Evolutionary conservation across 345 rosid genomes (phyloP).

Genomic region (Hirschfeldia incana): DNA sequence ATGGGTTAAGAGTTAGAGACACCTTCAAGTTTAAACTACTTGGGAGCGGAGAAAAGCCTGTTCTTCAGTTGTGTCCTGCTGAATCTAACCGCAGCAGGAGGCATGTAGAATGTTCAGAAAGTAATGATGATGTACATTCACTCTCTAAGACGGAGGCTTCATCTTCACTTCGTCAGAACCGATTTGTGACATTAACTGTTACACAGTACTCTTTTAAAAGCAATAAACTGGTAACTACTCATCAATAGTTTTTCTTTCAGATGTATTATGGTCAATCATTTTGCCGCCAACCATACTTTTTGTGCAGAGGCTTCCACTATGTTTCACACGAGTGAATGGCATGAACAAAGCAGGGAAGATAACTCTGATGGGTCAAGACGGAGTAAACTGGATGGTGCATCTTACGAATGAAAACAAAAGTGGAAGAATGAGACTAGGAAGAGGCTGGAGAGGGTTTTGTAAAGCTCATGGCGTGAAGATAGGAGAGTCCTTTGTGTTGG

Average conservation of each 20-base stretch:
- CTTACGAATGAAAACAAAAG: neutral
- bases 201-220: neutral
- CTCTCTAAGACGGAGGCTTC: slow-evolving; percentile 8
- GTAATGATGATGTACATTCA: neutral
- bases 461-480: slow-evolving; percentile 19
- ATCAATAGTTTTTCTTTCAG: neutral
- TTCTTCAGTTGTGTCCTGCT: slow-evolving; percentile 10
- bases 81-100: slow-evolving; percentile 9
- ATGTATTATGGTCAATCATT: neutral
- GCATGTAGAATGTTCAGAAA: slow-evolving; percentile 6
- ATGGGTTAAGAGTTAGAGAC: slow-evolving; percentile 21
- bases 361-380: slow-evolving; percentile 13
- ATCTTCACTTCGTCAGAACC: slow-evolving; percentile 11
- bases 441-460: slow-evolving; percentile 28
- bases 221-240: slow-evolving; percentile 7
- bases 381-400: neutral
- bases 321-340: slow-evolving; percentile 24
- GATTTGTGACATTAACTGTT: slow-evolving; percentile 28
- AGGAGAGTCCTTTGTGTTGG: slow-evolving; percentile 26
- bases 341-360: slow-evolving; percentile 9
- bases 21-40: slow-evolving; percentile 29
- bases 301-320: slow-evolving; percentile 20
- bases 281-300: neutral
- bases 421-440: slow-evolving; percentile 24
- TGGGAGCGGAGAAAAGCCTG: neutral